A percentile compares a stretch with the other conserved stretches of the same genome.
phyloP scores from a whole-genome alignment of 106 monocot species.

The Allium cepa region DNA sequence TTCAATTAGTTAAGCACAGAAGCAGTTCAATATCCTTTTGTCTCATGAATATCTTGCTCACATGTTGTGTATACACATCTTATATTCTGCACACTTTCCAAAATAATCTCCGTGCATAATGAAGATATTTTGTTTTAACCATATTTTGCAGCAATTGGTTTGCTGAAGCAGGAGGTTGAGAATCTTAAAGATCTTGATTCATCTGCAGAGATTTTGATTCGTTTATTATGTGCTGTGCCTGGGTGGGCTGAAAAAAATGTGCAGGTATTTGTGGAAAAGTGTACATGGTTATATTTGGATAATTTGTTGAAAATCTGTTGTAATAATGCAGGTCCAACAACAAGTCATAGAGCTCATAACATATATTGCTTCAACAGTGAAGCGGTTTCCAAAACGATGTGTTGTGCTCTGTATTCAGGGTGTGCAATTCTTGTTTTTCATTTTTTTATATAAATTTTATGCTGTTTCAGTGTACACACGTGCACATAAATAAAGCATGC shows the following conservation, averaged over 20 bases:
- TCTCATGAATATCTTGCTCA: too few relatives aligned
- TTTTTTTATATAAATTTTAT: background rate
- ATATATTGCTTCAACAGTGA: slow-evolving; percentile 69
- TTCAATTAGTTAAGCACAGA: too few relatives aligned
- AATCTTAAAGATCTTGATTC: slow-evolving; percentile 60
- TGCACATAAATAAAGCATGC: background rate
- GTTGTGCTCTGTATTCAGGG: slow-evolving; percentile 85
- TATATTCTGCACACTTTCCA: background rate
- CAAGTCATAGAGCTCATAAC: slow-evolving; percentile 90
- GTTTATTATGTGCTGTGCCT: slow-evolving; percentile 87
- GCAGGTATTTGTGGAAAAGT: slow-evolving; percentile 35
- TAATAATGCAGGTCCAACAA: slow-evolving; percentile 72
- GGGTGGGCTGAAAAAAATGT: slow-evolving; percentile 99
- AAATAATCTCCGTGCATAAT: background rate
- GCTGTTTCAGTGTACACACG: background rate
- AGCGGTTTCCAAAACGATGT: slow-evolving; percentile 84
- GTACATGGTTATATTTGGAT: background rate
- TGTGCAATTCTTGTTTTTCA: slow-evolving; percentile 8
- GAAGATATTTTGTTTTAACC: too few relatives aligned
- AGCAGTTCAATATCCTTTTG: too few relatives aligned
- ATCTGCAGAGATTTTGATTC: slow-evolving; percentile 76
- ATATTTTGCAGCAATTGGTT: slow-evolving; percentile 59
- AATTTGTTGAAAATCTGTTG: slow-evolving; percentile 4
- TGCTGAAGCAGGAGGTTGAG: slow-evolving; percentile 79
- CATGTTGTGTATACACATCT: background rate